Conservation (phyloP, 2,329 filamentous ascomycete species). For the Beauveria asiatica region DNA sequence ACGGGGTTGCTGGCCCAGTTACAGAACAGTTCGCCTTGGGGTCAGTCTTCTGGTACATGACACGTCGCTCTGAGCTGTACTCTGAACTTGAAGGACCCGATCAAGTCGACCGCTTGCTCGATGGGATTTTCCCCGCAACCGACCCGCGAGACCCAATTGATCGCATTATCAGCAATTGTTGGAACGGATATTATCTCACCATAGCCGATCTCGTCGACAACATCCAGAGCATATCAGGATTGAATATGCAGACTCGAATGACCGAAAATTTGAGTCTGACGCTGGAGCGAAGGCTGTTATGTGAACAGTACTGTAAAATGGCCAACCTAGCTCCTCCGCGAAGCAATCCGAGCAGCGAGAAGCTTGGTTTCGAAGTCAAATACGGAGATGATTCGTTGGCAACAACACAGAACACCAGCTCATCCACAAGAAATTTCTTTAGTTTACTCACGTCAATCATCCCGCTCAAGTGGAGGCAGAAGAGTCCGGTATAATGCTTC, state of each 20-base stretch:
- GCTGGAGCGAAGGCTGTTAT: background rate
- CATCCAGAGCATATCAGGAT: background rate
- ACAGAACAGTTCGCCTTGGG: slow-evolving; percentile 16
- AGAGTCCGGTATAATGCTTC: no score
- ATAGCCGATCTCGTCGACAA: slow-evolving; percentile 13
- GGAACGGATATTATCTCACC: slow-evolving; percentile 9
- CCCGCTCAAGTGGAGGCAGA: no score
- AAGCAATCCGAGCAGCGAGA: no score
- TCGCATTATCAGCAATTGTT: slow-evolving; percentile 14
- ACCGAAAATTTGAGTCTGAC: background rate
- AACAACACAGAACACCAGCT: no score
- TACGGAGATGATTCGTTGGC: no score
- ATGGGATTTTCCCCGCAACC: slow-evolving; percentile 10
- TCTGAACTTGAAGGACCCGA: slow-evolving; percentile 13
- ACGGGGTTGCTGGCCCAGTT: slow-evolving; percentile 11
- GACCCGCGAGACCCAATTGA: slow-evolving; percentile 13
- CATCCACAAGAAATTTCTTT: no score
- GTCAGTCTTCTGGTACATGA: slow-evolving; percentile 17
- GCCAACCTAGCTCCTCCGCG: background rate
- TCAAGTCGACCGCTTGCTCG: slow-evolving; percentile 11
- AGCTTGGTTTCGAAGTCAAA: no score
- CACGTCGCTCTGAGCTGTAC: slow-evolving; percentile 13
- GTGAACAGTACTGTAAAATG: background rate
- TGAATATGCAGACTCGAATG: background rate
- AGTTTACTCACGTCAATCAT: no score